A percentile compares a stretch with the other conserved stretches of the same genome.
These are phyloP conservation scores for Agrocybe pediades DNA, from an alignment of 768 basidiomycete species.

Conservation along the genomic window DNA sequence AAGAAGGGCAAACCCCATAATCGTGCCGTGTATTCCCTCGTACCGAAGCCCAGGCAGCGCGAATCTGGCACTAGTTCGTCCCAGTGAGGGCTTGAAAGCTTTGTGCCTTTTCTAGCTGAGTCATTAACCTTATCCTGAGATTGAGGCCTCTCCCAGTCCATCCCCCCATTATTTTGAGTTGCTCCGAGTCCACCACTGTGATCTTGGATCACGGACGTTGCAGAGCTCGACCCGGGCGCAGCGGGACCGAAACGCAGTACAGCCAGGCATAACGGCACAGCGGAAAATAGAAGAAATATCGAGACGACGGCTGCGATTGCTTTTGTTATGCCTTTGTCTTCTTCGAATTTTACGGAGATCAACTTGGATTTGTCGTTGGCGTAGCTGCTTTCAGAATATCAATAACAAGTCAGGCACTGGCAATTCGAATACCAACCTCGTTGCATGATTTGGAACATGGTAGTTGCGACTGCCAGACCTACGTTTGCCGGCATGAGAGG, in stretches of 20 bases:
- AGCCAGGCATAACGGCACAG: constrained; percentile 22
- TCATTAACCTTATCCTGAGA: background rate
- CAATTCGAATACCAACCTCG: constrained; percentile 27
- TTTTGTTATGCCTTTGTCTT: constrained; percentile 30
- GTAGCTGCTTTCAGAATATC: constrained; percentile 26
- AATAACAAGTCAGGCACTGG: constrained; percentile 3
- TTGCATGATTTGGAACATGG: constrained; percentile 42
- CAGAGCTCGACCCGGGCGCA: background rate
- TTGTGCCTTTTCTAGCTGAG: background rate
- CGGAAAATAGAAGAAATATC: constrained; percentile 28
- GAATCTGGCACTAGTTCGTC: constrained; percentile 21
- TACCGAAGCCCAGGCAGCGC: constrained; percentile 29
- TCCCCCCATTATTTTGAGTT: background rate
- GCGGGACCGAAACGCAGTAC: constrained; percentile 3
- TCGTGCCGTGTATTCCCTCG: constrained; percentile 30
- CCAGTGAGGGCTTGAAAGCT: constrained; percentile 19
- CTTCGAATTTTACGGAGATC: constrained; percentile 36
- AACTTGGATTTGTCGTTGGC: constrained; percentile 38
- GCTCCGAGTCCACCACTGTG: background rate
- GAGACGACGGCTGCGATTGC: constrained; percentile 23
- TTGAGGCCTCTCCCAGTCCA: background rate
- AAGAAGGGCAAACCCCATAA: constrained; percentile 28
- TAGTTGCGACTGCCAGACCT: constrained; percentile 39
- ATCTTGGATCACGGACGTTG: background rate
- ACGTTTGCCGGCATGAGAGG: constrained; percentile 5